These are phyloP conservation scores for Moringa oleifera DNA, from an alignment of 345 rosid genomes.

Conservation along the genomic window DNA sequence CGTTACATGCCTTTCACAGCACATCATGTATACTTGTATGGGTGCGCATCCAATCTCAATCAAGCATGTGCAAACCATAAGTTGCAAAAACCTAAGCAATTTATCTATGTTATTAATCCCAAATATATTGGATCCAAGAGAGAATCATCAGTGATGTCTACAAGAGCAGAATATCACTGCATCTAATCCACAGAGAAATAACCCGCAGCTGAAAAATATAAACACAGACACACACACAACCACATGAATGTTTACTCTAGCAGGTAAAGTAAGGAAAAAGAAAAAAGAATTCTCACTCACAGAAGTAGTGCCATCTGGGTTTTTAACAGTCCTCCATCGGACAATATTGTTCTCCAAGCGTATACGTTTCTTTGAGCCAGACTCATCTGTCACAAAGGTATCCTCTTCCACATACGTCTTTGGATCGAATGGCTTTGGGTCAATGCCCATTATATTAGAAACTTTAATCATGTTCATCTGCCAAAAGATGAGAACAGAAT, in stretches of 20 bases:
- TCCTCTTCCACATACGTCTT: conserved; percentile 93
- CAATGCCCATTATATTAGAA: conserved; percentile 98
- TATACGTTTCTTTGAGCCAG: conserved; percentile 69
- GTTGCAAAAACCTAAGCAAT: too few species aligned
- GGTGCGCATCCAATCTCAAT: too few species aligned
- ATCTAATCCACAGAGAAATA: too few species aligned
- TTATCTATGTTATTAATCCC: too few species aligned
- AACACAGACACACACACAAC: neutral
- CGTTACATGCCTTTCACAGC: too few species aligned
- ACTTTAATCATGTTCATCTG: conserved; percentile 95
- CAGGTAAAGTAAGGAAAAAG: conserved; percentile 4
- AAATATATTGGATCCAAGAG: too few species aligned
- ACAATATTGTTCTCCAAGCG: conserved; percentile 93
- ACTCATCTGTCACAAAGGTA: conserved; percentile 77
- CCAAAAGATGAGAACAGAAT: conserved; percentile 23
- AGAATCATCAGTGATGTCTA: too few species aligned
- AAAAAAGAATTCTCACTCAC: conserved; percentile 49
- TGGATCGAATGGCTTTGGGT: conserved; percentile 84
- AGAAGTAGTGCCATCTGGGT: conserved; percentile 56
- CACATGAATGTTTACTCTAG: neutral
- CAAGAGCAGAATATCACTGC: too few species aligned
- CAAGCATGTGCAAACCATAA: too few species aligned
- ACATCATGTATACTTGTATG: too few species aligned
- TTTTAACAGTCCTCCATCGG: conserved; percentile 73
- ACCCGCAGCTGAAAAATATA: too few species aligned